phyloP scores from a whole-genome alignment of 1,139 yeast species.

The Pneumocystis jirovecii region DNA sequence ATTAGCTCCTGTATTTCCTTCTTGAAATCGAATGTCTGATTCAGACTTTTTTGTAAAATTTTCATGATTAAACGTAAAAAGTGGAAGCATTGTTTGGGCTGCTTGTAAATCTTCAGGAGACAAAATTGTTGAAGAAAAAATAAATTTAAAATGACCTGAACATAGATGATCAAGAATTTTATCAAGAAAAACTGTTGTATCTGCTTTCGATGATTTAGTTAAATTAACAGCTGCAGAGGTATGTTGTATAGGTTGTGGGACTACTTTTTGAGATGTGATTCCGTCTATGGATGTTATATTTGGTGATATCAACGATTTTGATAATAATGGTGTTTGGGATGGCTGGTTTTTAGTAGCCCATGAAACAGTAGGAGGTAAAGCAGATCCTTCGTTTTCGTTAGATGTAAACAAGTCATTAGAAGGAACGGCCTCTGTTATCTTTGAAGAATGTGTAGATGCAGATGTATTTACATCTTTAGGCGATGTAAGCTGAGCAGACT shows the following conservation, averaged over 20 bases:
- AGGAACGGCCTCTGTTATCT: conserved; percentile 13
- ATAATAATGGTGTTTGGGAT: background rate
- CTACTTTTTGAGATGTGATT: background rate
- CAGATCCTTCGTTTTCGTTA: conserved; percentile 17
- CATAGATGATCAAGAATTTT: conserved; percentile 24
- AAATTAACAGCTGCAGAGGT: background rate
- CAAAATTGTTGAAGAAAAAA: conserved; percentile 25
- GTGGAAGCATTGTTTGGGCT: conserved; percentile 26
- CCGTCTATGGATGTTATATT: conserved; percentile 1
- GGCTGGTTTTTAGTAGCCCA: conserved; percentile 24
- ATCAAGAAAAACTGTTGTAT: conserved; percentile 17
- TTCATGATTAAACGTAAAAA: conserved; percentile 25
- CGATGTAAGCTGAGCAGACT: conserved; percentile 8
- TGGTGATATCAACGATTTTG: background rate
- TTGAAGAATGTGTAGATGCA: conserved; percentile 16
- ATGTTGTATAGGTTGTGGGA: background rate
- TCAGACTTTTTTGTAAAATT: background rate
- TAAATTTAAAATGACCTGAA: conserved; percentile 21
- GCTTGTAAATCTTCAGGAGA: conserved; percentile 24
- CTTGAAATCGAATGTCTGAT: background rate
- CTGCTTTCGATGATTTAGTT: conserved; percentile 9
- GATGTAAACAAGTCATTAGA: conserved; percentile 17
- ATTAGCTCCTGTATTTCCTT: background rate
- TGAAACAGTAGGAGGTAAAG: conserved; percentile 28
- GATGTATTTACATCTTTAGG: conserved; percentile 1